Evolutionary conservation across 108 stramenopile genomes (phyloP).

Genomic region (Nannochloropsis gaditana): DNA sequence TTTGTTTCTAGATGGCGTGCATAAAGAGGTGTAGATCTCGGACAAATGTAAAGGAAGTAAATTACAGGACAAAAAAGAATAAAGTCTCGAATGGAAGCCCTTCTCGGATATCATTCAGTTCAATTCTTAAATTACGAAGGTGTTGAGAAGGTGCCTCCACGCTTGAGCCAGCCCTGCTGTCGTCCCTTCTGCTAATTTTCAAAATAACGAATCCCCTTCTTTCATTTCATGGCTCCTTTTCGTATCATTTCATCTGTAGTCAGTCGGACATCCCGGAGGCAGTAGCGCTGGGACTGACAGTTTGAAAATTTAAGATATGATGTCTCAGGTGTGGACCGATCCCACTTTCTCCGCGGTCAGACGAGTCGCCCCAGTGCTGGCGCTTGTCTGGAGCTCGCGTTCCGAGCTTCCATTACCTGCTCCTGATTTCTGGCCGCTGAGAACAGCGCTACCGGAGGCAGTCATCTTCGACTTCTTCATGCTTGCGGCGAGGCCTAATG

Average conservation of each 20-base stretch:
- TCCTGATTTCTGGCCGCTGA: not conserved
- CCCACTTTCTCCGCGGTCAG: too few relatives aligned
- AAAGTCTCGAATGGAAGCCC: not conserved
- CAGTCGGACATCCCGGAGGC: too few relatives aligned
- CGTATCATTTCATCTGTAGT: too few relatives aligned
- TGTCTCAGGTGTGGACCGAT: too few relatives aligned
- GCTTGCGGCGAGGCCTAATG: not conserved
- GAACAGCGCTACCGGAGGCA: not conserved
- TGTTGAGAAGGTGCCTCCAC: too few relatives aligned
- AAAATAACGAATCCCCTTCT: too few relatives aligned
- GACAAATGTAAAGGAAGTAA: not conserved
- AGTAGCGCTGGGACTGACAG: too few relatives aligned
- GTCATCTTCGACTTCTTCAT: not conserved
- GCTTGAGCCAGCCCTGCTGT: too few relatives aligned
- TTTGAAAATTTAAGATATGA: too few relatives aligned
- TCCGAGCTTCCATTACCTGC: not conserved
- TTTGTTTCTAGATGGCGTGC: not conserved
- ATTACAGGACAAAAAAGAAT: not conserved
- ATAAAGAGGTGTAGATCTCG: not conserved
- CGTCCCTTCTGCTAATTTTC: too few relatives aligned
- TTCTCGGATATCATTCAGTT: not conserved
- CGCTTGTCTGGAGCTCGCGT: not conserved
- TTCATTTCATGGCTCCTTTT: too few relatives aligned
- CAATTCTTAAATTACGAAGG: too few relatives aligned
- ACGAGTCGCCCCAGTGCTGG: not conserved